A percentile compares a stretch with the other conserved stretches of the same genome.
Evolutionary conservation across 257 asterid genomes (phyloP).

Genomic region (Salvia miltiorrhiza): DNA sequence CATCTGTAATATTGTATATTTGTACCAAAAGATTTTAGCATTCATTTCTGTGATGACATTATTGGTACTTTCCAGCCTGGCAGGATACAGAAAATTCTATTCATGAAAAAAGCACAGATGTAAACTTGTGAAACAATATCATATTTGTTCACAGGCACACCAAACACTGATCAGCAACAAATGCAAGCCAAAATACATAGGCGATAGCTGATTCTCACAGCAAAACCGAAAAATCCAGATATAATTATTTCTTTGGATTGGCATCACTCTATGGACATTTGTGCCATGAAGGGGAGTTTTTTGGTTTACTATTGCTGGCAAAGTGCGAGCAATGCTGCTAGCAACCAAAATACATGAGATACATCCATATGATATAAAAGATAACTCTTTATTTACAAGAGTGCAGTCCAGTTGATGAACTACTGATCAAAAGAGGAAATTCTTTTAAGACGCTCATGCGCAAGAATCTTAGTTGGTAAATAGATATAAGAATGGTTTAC

Average conservation of each 20-base stretch:
- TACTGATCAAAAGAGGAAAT: not conserved
- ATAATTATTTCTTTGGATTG: not conserved
- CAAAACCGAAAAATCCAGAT: not conserved
- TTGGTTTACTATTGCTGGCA: not conserved
- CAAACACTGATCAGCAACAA: not conserved
- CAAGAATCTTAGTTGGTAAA: not conserved
- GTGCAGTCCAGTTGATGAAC: not conserved
- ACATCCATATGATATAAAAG: not conserved
- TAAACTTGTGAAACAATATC: not conserved
- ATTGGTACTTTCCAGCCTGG: not conserved
- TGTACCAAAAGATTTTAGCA: not conserved
- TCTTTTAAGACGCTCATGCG: not conserved
- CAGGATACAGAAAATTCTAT: not conserved
- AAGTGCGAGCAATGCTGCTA: not conserved
- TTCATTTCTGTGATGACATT: not conserved
- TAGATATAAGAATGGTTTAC: not conserved
- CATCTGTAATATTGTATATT: not conserved
- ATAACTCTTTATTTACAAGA: not conserved
- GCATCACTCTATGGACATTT: not conserved
- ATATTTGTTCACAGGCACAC: constrained; percentile 3
- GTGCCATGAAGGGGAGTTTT: not conserved
- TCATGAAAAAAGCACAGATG: not conserved
- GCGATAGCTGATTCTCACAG: constrained; percentile 1
- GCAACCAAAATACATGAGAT: constrained; percentile 4
- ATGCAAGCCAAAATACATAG: not conserved